Base-by-base conservation (phyloP, 2,329 filamentous ascomycete species). In the Aspergillus sojae region DNA sequence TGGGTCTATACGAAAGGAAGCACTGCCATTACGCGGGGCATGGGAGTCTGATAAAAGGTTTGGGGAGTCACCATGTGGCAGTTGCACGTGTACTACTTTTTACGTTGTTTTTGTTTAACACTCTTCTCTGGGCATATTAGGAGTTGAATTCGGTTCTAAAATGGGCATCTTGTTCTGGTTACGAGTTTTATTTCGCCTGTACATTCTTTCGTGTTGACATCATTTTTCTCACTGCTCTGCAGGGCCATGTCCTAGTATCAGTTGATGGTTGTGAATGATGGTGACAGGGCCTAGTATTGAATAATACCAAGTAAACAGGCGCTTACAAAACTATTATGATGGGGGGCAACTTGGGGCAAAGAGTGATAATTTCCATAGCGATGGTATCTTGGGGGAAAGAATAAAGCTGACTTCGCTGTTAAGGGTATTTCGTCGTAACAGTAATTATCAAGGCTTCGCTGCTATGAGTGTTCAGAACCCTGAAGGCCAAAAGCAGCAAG, bases 111-210 rank as follows among this genome's bases (percentile, higher is more conserved):
- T 67, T 75, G 72, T 74, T 75, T 67, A 72, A 72, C 67, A 76
- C 71, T 72, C 73, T 74, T 64, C 72, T 75, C 70, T 73, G 67
- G 65, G 70, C 71, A 75, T 72, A 55, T 62, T 63, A 16, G 75
- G 73, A 69, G 72, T 74, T 75, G 36, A 54, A 28, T 64, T 66
- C 62, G 60, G 46, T 45, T 57, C 64, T 48, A 19, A 48, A 56
- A 58, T 46, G 56, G 48, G 21, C 48, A 46, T 53, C 57, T 41
- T 45, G 34, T 61, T 63, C 34, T 60, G 3, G 41, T 28, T 50
- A 21, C 36, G 19, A 21, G 36, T 57, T 52, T 58, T 21, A 39
- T 53, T 39, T 21, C 14, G 7, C 14, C 52, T 36, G n/a, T 55
- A 39, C 23, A 61, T 46, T 14, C 63, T 41, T 64, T 64, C 58